Evolutionary conservation across 1,139 yeast species (phyloP).

Genomic region (Geotrichum bryndzae): DNA sequence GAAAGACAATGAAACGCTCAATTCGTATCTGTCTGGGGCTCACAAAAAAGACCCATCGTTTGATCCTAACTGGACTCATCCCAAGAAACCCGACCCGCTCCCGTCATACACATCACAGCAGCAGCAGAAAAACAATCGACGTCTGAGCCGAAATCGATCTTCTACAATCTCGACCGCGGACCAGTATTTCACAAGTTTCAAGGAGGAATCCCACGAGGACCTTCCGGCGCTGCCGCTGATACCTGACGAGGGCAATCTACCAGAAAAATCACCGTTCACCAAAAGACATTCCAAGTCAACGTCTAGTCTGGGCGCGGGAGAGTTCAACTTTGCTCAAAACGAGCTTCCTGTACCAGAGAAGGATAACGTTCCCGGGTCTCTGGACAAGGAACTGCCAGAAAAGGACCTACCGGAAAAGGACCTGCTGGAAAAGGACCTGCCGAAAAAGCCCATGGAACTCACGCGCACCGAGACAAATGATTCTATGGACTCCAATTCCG

Average conservation of each 20-base stretch:
- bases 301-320: constrained; percentile 9
- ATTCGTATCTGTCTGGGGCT: constrained; percentile 1
- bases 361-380: neutral
- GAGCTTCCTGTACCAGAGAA: constrained; percentile 10
- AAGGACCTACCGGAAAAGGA: neutral
- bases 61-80: constrained; percentile 25
- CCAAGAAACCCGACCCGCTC: neutral
- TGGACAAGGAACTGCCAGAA: neutral
- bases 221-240: constrained; percentile 8
- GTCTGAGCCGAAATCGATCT: constrained; percentile 3
- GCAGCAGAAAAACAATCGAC: neutral
- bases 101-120: constrained; percentile 5
- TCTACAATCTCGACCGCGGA: constrained; percentile 12
- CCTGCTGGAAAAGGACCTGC: neutral
- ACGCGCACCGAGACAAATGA: neutral
- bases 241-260: neutral
- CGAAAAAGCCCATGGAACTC: neutral
- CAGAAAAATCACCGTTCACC: neutral
- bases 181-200: constrained; percentile 2
- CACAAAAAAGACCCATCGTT: constrained; percentile 23
- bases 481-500: neutral
- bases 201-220: neutral
- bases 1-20: constrained; percentile 8
- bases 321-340: constrained; percentile 11
- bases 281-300: constrained; percentile 11